Percentiles rank a stretch among this genome's conserved stretches.
Evolutionary conservation across 495 filamentous ascomycete genomes (phyloP).

Genomic region (Aspergillus coremiiformis): DNA sequence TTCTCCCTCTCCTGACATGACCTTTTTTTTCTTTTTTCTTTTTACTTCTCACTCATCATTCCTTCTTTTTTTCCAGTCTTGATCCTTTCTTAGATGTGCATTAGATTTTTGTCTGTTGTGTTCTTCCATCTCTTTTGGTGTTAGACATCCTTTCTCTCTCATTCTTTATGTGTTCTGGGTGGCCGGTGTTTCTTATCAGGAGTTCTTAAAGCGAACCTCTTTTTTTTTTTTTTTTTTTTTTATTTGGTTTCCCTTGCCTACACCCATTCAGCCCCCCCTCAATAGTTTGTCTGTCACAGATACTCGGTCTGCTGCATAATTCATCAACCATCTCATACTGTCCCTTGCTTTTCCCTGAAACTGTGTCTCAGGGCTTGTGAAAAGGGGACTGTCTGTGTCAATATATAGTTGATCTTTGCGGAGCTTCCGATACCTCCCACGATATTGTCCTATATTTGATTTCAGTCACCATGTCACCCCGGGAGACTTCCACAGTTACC

Average conservation of each 20-base stretch:
- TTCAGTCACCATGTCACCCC: conserved; percentile 29
- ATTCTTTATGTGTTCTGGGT: conserved; percentile 7
- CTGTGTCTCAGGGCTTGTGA: background rate
- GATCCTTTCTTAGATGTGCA: background rate
- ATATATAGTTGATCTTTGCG: conserved; percentile 4
- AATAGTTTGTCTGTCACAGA: conserved; percentile 3
- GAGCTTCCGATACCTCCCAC: background rate
- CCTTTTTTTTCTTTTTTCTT: conserved; percentile 7
- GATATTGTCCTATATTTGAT: background rate
- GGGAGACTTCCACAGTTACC: conserved; percentile 22
- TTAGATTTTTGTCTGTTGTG: background rate
- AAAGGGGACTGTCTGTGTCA: background rate
- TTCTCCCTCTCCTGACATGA: conserved; percentile 30
- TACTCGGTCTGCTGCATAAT: background rate
- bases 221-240: conserved; percentile 12
- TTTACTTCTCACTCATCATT: background rate
- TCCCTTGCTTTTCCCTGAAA: conserved; percentile 6
- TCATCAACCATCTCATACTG: background rate
- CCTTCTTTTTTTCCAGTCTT: background rate
- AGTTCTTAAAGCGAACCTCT: background rate
- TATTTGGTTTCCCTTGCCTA: conserved; percentile 3
- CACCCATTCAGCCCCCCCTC: background rate
- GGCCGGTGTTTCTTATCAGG: conserved; percentile 6
- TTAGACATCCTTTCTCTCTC: conserved; percentile 9
- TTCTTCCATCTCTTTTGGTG: conserved; percentile 8